Evolutionary conservation across 805 yeast species (phyloP).

Genomic region (Myxozyma udenii): DNA sequence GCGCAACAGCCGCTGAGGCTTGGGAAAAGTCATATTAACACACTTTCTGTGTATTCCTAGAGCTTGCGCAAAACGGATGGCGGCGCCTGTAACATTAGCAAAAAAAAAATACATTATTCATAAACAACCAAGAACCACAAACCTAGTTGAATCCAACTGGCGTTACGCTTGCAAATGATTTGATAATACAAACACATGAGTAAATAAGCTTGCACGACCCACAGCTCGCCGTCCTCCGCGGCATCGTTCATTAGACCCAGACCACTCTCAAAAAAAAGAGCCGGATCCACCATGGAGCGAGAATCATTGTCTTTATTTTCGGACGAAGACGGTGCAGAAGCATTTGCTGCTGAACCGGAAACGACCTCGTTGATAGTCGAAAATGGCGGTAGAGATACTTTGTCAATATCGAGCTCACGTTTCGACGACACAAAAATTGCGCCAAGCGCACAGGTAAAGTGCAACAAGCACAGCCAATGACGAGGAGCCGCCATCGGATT

Average conservation of each 20-base stretch:
- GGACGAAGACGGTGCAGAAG: slow-evolving; percentile 1
- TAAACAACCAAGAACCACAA: neutral
- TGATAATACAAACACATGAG: slow-evolving; percentile 45
- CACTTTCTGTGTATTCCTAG: slow-evolving; percentile 41
- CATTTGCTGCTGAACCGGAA: slow-evolving; percentile 1
- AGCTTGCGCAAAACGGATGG: slow-evolving; percentile 48
- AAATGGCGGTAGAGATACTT: slow-evolving; percentile 27
- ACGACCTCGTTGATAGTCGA: neutral
- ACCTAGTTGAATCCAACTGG: slow-evolving; percentile 49
- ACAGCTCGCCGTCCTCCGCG: slow-evolving; percentile 43
- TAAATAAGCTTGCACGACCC: slow-evolving; percentile 46
- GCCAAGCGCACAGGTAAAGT: slow-evolving; percentile 45
- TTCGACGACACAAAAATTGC: slow-evolving; percentile 42
- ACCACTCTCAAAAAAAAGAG: slow-evolving; percentile 41
- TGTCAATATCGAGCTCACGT: slow-evolving; percentile 32
- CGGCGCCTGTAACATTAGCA: slow-evolving; percentile 26
- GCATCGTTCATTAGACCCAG: slow-evolving; percentile 37
- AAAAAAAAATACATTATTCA: neutral
- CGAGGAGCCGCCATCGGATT: slow-evolving; percentile 36
- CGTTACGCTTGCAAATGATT: slow-evolving; percentile 41
- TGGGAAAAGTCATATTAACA: slow-evolving; percentile 33
- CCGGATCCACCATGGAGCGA: slow-evolving; percentile 32
- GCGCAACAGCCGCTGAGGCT: slow-evolving; percentile 26
- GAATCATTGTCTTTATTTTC: slow-evolving; percentile 1
- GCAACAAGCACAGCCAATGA: slow-evolving; percentile 39